Evolutionary conservation across 164 flowering plant genomes (phyloP).

Genomic region (Piper longum): DNA sequence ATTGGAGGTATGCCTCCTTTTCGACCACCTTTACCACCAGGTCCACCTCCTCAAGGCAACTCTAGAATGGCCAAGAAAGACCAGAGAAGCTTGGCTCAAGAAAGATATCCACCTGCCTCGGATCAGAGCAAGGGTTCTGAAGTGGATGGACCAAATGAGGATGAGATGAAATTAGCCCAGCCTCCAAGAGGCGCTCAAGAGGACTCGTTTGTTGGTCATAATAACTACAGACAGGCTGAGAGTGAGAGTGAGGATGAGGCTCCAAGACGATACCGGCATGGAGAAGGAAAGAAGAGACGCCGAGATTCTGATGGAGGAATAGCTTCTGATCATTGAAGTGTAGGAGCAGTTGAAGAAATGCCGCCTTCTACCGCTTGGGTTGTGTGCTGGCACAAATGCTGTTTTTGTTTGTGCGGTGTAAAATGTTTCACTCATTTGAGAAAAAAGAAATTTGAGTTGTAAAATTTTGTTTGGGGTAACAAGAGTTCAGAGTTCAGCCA

Average conservation of each 20-base stretch:
- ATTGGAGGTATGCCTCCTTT: conserved; percentile 34
- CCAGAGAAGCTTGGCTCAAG: conserved; percentile 33
- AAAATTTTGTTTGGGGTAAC: too few species aligned
- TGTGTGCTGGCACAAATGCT: too few species aligned
- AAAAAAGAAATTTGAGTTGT: too few species aligned
- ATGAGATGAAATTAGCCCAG: conserved; percentile 30
- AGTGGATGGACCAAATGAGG: conserved; percentile 23
- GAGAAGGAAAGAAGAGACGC: conserved; percentile 79
- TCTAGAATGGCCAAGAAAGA: conserved; percentile 37
- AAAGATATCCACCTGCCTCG: conserved; percentile 29
- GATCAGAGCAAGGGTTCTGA: conserved; percentile 47
- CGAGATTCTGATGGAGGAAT: conserved; percentile 25
- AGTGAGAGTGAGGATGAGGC: conserved; percentile 99
- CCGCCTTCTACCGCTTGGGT: too few species aligned
- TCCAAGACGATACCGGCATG: conserved; percentile 85
- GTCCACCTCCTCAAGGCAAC: conserved; percentile 27
- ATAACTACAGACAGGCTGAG: conserved; percentile 48
- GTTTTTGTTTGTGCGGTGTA: too few species aligned
- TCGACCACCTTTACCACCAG: conserved; percentile 29
- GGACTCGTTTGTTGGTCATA: conserved; percentile 36
- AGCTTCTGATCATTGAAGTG: conserved; percentile 4
- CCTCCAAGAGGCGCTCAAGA: conserved; percentile 27
- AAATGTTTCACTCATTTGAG: too few species aligned
- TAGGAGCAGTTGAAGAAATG: too few species aligned
- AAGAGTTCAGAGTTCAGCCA: too few species aligned